Percentiles rank a stretch among this genome's conserved stretches.
Conservation (phyloP, 2,329 filamentous ascomycete genomes). For the Venturia carpophila region DNA sequence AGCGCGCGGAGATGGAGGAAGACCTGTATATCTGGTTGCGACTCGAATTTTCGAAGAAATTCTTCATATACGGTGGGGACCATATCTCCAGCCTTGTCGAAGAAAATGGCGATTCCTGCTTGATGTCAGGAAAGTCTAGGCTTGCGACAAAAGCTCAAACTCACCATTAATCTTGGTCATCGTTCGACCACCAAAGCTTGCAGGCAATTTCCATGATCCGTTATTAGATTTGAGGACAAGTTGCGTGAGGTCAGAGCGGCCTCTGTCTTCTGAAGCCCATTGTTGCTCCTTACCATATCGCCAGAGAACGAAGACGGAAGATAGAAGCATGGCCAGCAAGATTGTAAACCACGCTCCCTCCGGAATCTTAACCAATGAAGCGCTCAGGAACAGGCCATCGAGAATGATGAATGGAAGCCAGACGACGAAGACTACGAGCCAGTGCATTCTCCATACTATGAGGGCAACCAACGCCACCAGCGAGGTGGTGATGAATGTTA, state of each 20-base stretch:
- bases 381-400: slow-evolving; percentile 63
- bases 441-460: slow-evolving; percentile 60
- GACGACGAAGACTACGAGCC: slow-evolving; percentile 51
- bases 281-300: slow-evolving; percentile 72
- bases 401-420: slow-evolving; percentile 58
- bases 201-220: not conserved
- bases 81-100: slow-evolving; percentile 64
- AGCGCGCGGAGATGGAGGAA: slow-evolving; percentile 67
- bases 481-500: slow-evolving; percentile 69
- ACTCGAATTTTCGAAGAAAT: slow-evolving; percentile 63
- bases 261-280: slow-evolving; percentile 60
- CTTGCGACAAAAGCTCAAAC: no score
- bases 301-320: slow-evolving; percentile 63
- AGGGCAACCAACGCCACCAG: slow-evolving; percentile 66
- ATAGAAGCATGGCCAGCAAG: slow-evolving; percentile 54
- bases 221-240: not conserved
- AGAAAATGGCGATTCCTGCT: slow-evolving; percentile 60
- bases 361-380: slow-evolving; percentile 64
- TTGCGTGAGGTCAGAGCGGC: slow-evolving; percentile 39
- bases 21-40: slow-evolving; percentile 58
- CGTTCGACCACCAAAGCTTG: not conserved
- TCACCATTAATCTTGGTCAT: not conserved
- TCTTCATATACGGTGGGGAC: slow-evolving; percentile 63
- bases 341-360: slow-evolving; percentile 74
- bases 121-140: no score